Base-by-base conservation (phyloP, 345 rosid species). In the Brassica carinata region DNA sequence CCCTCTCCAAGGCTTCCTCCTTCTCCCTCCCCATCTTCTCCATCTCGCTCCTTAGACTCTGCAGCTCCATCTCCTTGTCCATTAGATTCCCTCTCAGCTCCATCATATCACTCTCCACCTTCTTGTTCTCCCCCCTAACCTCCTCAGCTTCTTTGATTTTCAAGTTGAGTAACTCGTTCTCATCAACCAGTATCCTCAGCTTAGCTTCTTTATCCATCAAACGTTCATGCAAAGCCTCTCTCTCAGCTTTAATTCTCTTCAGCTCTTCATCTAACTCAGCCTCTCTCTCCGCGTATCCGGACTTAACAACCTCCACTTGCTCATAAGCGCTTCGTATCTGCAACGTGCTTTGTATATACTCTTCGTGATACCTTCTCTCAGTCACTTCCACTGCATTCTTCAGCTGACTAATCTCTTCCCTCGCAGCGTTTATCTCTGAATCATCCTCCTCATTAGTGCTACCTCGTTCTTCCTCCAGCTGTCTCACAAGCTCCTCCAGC, bases 291-390 rank as follows among this genome's bases (percentile, higher is more conserved):
- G 80, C 81, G 18, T 87, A 86, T 61, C 89, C 93, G 0, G 84
- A 81, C 72, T 90, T 91, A 1, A 83, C 77, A 48, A 8, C 77
- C 70, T 96, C 98, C 0, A 85, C 85, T 83, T 92, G 90, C 78
- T 96, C 98, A 68, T 88, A 93, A 74, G 96, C 97, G 72, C 85
- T 86, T 86, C 94, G 80, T 31, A 93, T 93, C 84, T 93, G 98
- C 84, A 96, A 73, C 3, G 93, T 89, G 87, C 98, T 91, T 31
- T 81, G 96, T 33, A 95, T 89, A 72, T 91, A 91, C 85, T 93
- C 98, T 80, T 91, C 97, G 67, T 95, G 97, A 77, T 93, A 93
- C 83, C 94, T 85, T 8, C 84, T 77, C 87, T 96, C 99, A 8
- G 93, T 87, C 10, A 87, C 89, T 84, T 88, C 94, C 18, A 95